These are phyloP conservation scores for Cystofilobasidium capitatum DNA, from an alignment of 768 basidiomycete species.

Conservation along the genomic window DNA sequence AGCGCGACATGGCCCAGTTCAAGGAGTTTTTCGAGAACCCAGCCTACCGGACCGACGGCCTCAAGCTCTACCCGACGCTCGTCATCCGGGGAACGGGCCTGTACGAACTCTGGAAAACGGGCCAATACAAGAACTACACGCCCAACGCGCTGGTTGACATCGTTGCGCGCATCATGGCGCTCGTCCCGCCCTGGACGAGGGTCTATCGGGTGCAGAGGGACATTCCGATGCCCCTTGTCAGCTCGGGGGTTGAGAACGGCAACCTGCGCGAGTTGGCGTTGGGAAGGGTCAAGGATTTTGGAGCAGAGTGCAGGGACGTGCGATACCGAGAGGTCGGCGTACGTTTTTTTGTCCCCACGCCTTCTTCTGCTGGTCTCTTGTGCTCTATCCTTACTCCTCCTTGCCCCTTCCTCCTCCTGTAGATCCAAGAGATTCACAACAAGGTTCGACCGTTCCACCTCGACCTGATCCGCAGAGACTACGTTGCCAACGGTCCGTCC, in stretches of 20 bases:
- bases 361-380: background rate
- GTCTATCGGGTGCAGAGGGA: conserved; percentile 98
- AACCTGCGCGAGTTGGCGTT: conserved; percentile 92
- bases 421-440: conserved; percentile 98
- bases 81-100: conserved; percentile 94
- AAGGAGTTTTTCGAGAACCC: conserved; percentile 99
- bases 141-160: conserved; percentile 98
- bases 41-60: conserved; percentile 87
- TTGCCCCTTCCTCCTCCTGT: conserved; percentile 11
- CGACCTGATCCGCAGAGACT: conserved; percentile 89
- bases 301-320: conserved; percentile 92
- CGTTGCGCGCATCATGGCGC: conserved; percentile 85
- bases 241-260: conserved; percentile 95
- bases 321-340: conserved; percentile 97
- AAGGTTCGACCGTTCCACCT: conserved; percentile 92
- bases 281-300: conserved; percentile 98
- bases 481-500: conserved; percentile 64
- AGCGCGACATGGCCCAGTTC: conserved; percentile 96
- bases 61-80: conserved; percentile 96
- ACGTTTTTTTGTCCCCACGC: conserved; percentile 38
- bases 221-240: conserved; percentile 90
- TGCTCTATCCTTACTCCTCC: conserved; percentile 15
- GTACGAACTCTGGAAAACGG: conserved; percentile 92
- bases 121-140: conserved; percentile 98
- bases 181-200: conserved; percentile 97